Conservation (phyloP, 2,329 filamentous ascomycete species). For the Colletotrichum cuscutae region DNA sequence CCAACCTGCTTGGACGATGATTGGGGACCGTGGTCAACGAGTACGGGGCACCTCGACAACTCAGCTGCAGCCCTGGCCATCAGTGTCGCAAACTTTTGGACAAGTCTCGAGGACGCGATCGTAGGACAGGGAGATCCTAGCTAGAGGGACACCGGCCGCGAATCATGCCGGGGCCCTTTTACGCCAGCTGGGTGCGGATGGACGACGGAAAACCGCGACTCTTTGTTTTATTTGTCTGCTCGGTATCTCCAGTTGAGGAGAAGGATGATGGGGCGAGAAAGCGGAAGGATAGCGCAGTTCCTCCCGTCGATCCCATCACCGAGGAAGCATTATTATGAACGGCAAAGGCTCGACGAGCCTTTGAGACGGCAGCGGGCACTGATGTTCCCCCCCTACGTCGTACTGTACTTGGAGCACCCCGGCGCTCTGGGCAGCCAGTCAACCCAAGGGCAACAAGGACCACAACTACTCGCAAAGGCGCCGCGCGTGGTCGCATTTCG, state of each 20-base stretch:
- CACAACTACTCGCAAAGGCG: conserved; percentile 7
- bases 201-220: conserved; percentile 5
- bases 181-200: conserved; percentile 12
- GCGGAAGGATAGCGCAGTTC: background rate
- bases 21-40: background rate
- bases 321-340: background rate
- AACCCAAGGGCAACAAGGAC: conserved; percentile 8
- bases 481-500: conserved; percentile 18
- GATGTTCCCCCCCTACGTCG: conserved; percentile 1
- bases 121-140: conserved; percentile 26
- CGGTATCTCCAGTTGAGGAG: background rate
- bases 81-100: conserved; percentile 24
- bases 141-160: conserved; percentile 1
- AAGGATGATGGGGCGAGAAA: conserved; percentile 12
- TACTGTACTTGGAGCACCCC: conserved; percentile 10
- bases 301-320: conserved; percentile 3
- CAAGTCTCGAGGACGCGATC: conserved; percentile 18
- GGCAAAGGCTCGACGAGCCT: background rate
- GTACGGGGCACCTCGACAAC: conserved; percentile 12
- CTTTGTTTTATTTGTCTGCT: conserved; percentile 28
- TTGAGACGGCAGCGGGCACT: background rate
- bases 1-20: conserved; percentile 22
- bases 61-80: conserved; percentile 22
- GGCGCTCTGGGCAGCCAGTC: conserved; percentile 9
- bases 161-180: conserved; percentile 22